Percentiles rank a stretch among this genome's conserved stretches.
Evolutionary conservation across 108 stramenopile species (phyloP).

Genomic region (Nitzschia palea): DNA sequence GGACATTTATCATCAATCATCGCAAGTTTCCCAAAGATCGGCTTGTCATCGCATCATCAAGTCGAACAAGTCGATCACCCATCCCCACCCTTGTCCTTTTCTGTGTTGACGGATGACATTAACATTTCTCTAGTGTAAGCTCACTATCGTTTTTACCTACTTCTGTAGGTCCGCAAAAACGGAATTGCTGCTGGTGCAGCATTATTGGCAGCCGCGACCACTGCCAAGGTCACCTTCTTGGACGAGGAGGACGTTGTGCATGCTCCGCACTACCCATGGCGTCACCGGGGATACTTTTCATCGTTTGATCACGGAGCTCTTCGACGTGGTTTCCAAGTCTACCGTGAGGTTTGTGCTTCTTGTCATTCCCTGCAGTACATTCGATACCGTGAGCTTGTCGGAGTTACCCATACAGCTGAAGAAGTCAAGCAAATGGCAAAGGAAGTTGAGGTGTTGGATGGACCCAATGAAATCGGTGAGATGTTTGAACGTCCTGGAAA

Average conservation of each 20-base stretch:
- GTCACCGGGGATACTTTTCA: conserved; percentile 75
- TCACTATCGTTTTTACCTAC: too few species aligned
- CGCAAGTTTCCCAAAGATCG: background rate
- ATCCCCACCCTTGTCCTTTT: too few species aligned
- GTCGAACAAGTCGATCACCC: too few species aligned
- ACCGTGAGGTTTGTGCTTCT: conserved; percentile 97
- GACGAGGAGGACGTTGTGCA: conserved; percentile 75
- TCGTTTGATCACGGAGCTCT: conserved; percentile 89
- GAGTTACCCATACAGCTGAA: conserved; percentile 93
- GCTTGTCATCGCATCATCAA: background rate
- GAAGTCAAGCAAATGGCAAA: conserved; percentile 90
- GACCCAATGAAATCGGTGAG: conserved; percentile 97
- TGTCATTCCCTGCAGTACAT: conserved; percentile 93
- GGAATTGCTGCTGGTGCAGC: conserved; percentile 36
- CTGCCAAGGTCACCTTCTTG: conserved; percentile 44
- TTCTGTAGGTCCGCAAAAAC: conserved; percentile 18
- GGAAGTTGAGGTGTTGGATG: conserved; percentile 95
- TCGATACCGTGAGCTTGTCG: conserved; percentile 97
- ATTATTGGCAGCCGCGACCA: conserved; percentile 22
- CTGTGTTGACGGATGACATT: too few species aligned
- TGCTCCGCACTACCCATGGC: conserved; percentile 74
- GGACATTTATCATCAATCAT: background rate
- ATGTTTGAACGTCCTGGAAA: conserved; percentile 99
- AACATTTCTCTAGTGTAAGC: too few species aligned
- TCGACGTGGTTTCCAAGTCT: conserved; percentile 99